phyloP scores from a whole-genome alignment of 768 basidiomycete genomes.

The Leccinellum albellum region DNA sequence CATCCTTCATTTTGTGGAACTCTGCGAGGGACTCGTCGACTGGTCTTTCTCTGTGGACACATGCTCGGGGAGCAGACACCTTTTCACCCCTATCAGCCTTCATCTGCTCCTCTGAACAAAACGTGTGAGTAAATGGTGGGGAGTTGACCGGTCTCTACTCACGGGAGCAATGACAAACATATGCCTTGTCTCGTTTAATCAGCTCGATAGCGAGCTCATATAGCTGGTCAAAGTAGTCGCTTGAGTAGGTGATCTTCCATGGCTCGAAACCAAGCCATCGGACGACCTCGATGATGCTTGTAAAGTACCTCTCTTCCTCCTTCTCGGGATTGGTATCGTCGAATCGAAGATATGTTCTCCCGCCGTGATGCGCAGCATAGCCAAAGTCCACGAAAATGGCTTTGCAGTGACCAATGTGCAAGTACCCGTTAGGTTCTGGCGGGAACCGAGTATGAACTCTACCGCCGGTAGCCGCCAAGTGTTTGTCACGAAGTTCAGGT shows the following conservation, averaged over 20 bases:
- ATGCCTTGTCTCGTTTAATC: conserved; percentile 87
- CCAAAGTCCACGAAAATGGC: conserved; percentile 98
- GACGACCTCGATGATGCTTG: conserved; percentile 91
- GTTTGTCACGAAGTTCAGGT: conserved; percentile 71
- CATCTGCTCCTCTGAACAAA: conserved; percentile 79
- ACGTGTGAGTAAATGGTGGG: conserved; percentile 1
- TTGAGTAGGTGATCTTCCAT: conserved; percentile 98
- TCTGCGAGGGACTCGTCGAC: conserved; percentile 82
- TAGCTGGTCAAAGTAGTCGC: conserved; percentile 89
- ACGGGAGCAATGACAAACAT: conserved; percentile 97
- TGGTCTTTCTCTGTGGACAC: conserved; percentile 82
- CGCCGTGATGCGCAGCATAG: conserved; percentile 93
- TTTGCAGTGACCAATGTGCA: conserved; percentile 96
- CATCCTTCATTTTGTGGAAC: conserved; percentile 90
- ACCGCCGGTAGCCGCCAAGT: conserved; percentile 76
- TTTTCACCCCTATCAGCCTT: conserved; percentile 84
- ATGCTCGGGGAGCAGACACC: conserved; percentile 75
- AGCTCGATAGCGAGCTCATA: conserved; percentile 85
- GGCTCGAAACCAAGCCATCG: conserved; percentile 98
- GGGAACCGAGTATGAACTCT: conserved; percentile 95
- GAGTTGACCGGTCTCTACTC: conserved; percentile 31
- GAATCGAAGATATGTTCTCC: conserved; percentile 89
- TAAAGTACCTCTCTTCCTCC: conserved; percentile 94
- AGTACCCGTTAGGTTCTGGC: conserved; percentile 95
- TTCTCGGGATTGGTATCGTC: conserved; percentile 99